Evolutionary conservation across 2,329 filamentous ascomycete species (phyloP), one percentile per base, ranked within the genome.

Genomic region (Aspergillus japonicus): DNA sequence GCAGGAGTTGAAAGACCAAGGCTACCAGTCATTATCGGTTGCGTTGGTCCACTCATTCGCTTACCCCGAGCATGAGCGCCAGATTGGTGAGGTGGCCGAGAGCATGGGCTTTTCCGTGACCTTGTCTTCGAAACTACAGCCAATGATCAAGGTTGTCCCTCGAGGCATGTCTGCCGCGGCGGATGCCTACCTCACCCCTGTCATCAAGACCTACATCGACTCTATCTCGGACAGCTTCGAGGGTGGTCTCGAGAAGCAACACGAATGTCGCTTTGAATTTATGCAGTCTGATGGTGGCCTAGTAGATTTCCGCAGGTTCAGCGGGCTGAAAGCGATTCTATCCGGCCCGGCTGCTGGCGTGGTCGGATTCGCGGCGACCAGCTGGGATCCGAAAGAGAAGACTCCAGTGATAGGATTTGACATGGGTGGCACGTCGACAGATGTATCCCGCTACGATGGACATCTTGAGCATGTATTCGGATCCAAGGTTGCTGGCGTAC

Each of bases 301-400:
- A 7, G 86, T 87, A 6, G 78, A 81, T 62, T 79, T 80, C 55
- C 76, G 75, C 57, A 74, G 82, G 67, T 97, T 97, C 71, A 95
- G 91, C 1, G 93, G 93, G 0, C 78, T 97, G 10, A 89, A 90
- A 68, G 93, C 92, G 1, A 96, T 97, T 59, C 73, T 97, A 4
- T 96, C 92, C 0, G 94, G 93, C 0, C 93, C 93, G 0, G 93
- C 93, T n/a, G 93, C 93, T 49, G 93, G 93, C 50, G 93, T 97
- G 0, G 93, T 97, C 0, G 93, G 93, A 4, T 96, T 96, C 73
- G 92, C 93, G 19, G 86, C 94, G 21, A 97, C 94, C 0, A 95
- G 90, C 1, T 97, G 95, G 73, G 93, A 97, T 65, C 84, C 89
- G 0, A 81, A 89, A 54, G 95, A 91, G 4, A 90, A 87, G 71